Conservation (phyloP, 2,329 filamentous ascomycete species). For the Aspergillus ustus region DNA sequence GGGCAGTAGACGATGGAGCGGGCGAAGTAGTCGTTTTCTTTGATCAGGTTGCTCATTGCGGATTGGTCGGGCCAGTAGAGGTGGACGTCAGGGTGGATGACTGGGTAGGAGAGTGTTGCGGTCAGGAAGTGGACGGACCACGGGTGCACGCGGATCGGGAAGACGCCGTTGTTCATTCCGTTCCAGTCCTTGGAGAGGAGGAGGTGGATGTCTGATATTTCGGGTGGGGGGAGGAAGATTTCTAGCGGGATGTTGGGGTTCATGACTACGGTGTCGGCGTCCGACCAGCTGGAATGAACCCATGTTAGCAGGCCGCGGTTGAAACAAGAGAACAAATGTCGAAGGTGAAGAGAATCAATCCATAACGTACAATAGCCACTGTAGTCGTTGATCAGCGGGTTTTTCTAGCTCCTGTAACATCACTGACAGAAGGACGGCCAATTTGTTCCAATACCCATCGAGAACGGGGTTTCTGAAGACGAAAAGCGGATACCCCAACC, state of each 20-base stretch:
- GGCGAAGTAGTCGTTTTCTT: slow-evolving; percentile 25
- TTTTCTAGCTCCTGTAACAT: slow-evolving; percentile 37
- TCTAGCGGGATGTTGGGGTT: slow-evolving; percentile 40
- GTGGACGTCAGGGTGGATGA: slow-evolving; percentile 25
- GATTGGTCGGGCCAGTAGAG: slow-evolving; percentile 28
- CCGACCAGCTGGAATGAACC: slow-evolving; percentile 34
- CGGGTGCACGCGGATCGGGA: slow-evolving; percentile 39
- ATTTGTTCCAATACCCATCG: slow-evolving; percentile 52
- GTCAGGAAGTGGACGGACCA: slow-evolving; percentile 40
- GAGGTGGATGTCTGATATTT: slow-evolving; percentile 35
- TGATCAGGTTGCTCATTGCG: slow-evolving; percentile 6
- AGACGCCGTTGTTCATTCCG: slow-evolving; percentile 41
- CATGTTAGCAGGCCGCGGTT: neutral
- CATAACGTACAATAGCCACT: slow-evolving; percentile 38
- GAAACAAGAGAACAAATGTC: too few relatives aligned
- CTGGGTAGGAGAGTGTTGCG: slow-evolving; percentile 32
- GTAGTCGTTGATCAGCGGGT: slow-evolving; percentile 29
- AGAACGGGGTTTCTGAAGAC: slow-evolving; percentile 48
- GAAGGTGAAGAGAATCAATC: too few relatives aligned
- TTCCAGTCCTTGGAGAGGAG: slow-evolving; percentile 38
- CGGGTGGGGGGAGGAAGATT: slow-evolving; percentile 38
- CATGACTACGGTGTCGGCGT: slow-evolving; percentile 40
- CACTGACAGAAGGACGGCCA: slow-evolving; percentile 47
- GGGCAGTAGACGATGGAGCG: slow-evolving; percentile 23
- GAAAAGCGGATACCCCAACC: slow-evolving; percentile 49